Evolutionary conservation across 2,329 filamentous ascomycete species (phyloP), one percentile per base, ranked within the genome.

Genomic region (Purpureocillium lavendulum): DNA sequence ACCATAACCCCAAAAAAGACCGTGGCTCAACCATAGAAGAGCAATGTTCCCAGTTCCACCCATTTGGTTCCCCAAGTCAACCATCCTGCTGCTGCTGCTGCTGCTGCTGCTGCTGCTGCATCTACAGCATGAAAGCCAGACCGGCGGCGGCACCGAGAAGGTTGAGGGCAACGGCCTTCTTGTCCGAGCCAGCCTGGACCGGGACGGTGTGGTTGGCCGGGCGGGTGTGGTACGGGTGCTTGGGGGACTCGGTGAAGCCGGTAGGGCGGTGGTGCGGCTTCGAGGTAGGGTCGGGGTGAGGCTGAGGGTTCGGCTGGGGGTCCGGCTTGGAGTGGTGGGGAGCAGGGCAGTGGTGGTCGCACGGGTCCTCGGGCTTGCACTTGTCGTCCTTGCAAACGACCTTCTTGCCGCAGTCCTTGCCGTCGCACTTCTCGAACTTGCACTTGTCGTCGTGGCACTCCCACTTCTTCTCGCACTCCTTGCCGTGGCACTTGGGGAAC

Each of bases 381-480:
- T 48, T 36, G 3, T 52, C 40, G 11, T 45, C 40, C 29, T 51
- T 38, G 55, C 58, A 58, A 34, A 47, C 45, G 9, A 56, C 37
- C 46, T 54, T 51, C 24, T 46, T 36, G 49, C 52, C 41, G 58
- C 61, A 63, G 26, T 56, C 43, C 14, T 49, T 44, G 44, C 52
- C 50, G 6, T 45, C 35, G 49, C 58, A 62, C 15, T 42, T 40
- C 43, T 55, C 52, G 42, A 56, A 51, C 45, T 49, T 46, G 52
- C 52, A 61, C 17, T 57, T 43, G 9, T 54, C 39, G 33, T 51
- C 51, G 24, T 51, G 46, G 52, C 61, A 64, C 49, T 56, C 48
- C 31, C 53, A 48, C 44, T 61, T 58, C 50, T 57, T 57, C 38
- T 49, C 44, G 49, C 57, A 60, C 38, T 54, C 50, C 4, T 58